Evolutionary conservation across 2,329 filamentous ascomycete species (phyloP), one percentile per base, ranked within the genome.

Genomic region (Ceratocystis papillata): DNA sequence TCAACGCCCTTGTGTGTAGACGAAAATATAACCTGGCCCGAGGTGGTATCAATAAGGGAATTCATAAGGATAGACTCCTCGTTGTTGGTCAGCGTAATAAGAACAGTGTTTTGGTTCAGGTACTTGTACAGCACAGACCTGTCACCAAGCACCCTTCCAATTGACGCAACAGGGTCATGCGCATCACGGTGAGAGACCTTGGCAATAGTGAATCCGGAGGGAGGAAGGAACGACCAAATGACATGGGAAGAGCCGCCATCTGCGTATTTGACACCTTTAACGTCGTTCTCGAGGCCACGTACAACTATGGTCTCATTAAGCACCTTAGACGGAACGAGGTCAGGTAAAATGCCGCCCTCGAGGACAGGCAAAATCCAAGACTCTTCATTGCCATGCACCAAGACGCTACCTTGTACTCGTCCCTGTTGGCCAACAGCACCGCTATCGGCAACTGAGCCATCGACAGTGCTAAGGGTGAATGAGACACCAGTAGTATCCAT

Each of bases 61-160:
- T 95, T 80, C 0, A 85, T 86, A 6, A 90, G 83, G 0, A 80
- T 81, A 2, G 79, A 80, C 2, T 80, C 72, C 10, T 78, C 77
- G 25, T 87, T 81, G 44, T 87, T 81, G 1, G 86, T 77, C 1
- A 89, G 81, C 1, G 88, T 89, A 59, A 96, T 80, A 0, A 97
- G 81, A 1, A 91, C 80, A 5, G 90, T 82, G 75, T 96, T 96
- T 0, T 89, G 85, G 77, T 95, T 96, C 50, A 99, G 78, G 74
- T 97, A 97, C 77, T 99, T 99, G 83, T 99, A 99, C 69, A 93
- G 83, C 61, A 99, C 94, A n/a, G 86, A 87, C 55, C 94, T 85
- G 72, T 99, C 88, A 30, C 91, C 92, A 25, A 99, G 83, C 1
- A 97, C 94, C 67, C 90, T 90, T 8, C 94, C 94, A 71, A 99